phyloP scores from a whole-genome alignment of 495 filamentous ascomycete genomes.

The Neurospora sp. region DNA sequence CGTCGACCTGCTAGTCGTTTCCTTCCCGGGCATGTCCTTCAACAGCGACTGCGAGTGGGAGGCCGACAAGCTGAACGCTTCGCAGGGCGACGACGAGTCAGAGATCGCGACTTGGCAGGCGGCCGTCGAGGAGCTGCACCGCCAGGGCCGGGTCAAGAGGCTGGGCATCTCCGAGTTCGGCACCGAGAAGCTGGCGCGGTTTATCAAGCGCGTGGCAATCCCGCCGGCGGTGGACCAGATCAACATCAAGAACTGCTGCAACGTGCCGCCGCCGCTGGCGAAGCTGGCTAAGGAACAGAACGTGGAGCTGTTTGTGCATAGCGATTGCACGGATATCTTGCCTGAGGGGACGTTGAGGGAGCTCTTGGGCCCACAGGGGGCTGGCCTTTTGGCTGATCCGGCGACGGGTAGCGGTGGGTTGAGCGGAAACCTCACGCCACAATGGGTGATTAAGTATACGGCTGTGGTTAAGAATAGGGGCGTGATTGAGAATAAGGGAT shows the following conservation, averaged over 20 bases:
- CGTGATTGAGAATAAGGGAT: constrained; percentile 96
- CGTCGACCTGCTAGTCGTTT: constrained; percentile 85
- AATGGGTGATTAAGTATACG: constrained; percentile 97
- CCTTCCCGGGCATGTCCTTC: constrained; percentile 87
- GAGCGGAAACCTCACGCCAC: constrained; percentile 67
- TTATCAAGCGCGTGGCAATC: constrained; percentile 48
- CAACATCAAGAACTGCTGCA: constrained; percentile 93
- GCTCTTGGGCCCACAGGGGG: constrained; percentile 62
- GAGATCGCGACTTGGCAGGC: constrained; percentile 54
- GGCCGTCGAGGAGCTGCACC: constrained; percentile 60
- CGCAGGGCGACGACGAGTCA: constrained; percentile 55
- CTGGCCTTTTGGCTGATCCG: constrained; percentile 53
- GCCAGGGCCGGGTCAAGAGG: constrained; percentile 56
- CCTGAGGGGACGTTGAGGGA: constrained; percentile 76
- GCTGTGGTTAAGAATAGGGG: constrained; percentile 94
- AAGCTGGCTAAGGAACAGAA: constrained; percentile 72
- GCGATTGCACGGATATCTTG: constrained; percentile 86
- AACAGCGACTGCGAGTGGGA: constrained; percentile 84
- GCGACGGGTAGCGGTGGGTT: constrained; percentile 37
- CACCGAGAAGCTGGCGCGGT: constrained; percentile 58
- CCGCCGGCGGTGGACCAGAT: constrained; percentile 89
- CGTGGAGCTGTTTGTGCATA: constrained; percentile 87
- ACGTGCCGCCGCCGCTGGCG: constrained; percentile 82
- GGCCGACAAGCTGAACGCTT: constrained; percentile 51
- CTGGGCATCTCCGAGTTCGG: constrained; percentile 90